phyloP scores from a whole-genome alignment of 2,329 filamentous ascomycete species.

The Pestalotiopsis fici region DNA sequence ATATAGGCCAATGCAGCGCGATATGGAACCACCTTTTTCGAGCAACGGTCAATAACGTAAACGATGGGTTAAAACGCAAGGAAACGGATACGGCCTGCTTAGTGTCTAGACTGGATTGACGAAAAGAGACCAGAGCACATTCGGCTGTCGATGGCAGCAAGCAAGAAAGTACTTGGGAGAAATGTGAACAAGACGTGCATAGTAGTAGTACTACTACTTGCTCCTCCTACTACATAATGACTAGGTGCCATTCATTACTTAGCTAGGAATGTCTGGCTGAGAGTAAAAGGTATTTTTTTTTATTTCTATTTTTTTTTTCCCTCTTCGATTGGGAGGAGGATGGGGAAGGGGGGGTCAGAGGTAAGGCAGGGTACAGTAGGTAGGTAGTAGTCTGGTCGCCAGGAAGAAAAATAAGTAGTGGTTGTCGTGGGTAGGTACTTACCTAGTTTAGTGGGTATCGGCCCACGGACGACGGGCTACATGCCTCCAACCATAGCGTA shows the following conservation, averaged over 20 bases:
- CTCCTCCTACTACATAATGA: not conserved
- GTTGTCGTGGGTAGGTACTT: slow-evolving; percentile 1
- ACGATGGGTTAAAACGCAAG: slow-evolving; percentile 20
- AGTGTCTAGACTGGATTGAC: slow-evolving; percentile 11
- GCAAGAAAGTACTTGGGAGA: not conserved
- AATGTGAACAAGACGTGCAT: not conserved
- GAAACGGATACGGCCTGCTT: slow-evolving; percentile 27
- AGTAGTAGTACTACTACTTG: not conserved
- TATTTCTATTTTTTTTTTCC: too few species aligned
- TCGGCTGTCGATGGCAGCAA: not conserved
- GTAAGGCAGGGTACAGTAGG: not conserved
- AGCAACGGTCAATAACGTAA: slow-evolving; percentile 24
- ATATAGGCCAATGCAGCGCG: slow-evolving; percentile 40
- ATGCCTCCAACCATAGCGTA: not conserved
- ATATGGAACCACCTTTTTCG: slow-evolving; percentile 22
- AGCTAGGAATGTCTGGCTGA: not conserved
- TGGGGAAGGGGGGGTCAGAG: not conserved
- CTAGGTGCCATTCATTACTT: not conserved
- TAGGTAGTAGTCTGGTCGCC: not conserved
- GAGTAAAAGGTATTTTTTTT: not conserved
- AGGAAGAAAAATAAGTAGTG: not conserved
- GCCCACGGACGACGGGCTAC: slow-evolving; percentile 4
- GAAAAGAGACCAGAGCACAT: not conserved
- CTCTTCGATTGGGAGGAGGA: not conserved
- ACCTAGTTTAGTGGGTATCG: slow-evolving; percentile 8